Evolutionary conservation across 495 filamentous ascomycete genomes (phyloP), one percentile per base, ranked within the genome.

Genomic region (Trichoderma erinaceum): DNA sequence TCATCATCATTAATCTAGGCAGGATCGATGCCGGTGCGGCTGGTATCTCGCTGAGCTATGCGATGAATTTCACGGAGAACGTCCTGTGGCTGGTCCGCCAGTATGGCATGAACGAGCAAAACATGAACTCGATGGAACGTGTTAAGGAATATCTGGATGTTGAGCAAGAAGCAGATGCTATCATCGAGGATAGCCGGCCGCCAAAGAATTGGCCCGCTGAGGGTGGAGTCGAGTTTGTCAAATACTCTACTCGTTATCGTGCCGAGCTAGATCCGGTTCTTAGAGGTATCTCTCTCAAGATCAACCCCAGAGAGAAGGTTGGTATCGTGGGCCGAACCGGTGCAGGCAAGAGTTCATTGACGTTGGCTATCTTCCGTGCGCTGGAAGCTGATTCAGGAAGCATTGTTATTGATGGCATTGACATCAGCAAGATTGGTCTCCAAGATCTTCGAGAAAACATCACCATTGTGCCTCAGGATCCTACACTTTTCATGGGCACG

Each of bases 101-200:
- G n/a, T 99, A 98, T 73, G 89, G 94, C 0, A 84, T 90, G 73
- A 96, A 97, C 72, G 96, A 99, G 76, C 96, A 98, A 78, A 98
- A 96, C 77, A 98, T 99, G 96, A 99, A 99, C 79, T 94, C 93
- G 1, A 93, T 99, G n/a, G 96, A 99, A 79, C 89, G 96, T 67
- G 90, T 99, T 71, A 92, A 93, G 74, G 95, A 99, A 78, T 99
- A 97, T 73, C 86, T 99, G 13, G 93, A 97, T 38, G 90, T 98
- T 4, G 95, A 98, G 73, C 95, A 97, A 73, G 96, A 99, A 77
- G 93, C 96, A 0, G 81, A 80, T 5, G 81, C 90, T 10, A 82
- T 97, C 69, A 87, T 96, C 63, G 86, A 90, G 43, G 86, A 97
- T 56, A 90, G 89, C 64, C 84, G 91, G 43, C 93, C 96, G 10